Evolutionary conservation across 192 early-diverging fungal species (phyloP).

Genomic region (Backusella westeae): DNA sequence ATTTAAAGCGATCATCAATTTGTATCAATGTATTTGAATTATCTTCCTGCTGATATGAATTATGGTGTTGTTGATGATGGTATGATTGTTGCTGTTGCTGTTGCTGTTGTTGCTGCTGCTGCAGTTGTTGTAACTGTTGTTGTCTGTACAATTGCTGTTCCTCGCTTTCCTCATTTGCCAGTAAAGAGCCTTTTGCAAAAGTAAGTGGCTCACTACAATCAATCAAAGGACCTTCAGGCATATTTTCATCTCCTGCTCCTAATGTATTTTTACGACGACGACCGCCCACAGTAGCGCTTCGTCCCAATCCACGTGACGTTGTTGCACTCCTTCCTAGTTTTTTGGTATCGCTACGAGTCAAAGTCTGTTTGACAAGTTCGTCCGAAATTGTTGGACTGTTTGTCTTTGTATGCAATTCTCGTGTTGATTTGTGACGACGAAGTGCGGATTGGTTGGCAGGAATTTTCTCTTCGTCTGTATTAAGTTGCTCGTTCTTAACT

Average conservation of each 20-base stretch:
- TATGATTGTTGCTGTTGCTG: background rate
- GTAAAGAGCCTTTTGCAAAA: constrained; percentile 22
- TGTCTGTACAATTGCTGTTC: background rate
- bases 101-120: background rate
- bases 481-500: background rate
- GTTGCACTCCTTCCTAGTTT: constrained; percentile 7
- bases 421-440: constrained; percentile 12
- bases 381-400: background rate
- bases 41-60: background rate
- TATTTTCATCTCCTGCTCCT: background rate
- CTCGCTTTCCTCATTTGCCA: constrained; percentile 10
- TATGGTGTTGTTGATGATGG: background rate
- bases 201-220: constrained; percentile 15
- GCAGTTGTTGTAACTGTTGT: constrained; percentile 1
- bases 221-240: constrained; percentile 8
- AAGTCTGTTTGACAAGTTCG: background rate
- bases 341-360: background rate
- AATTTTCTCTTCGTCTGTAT: background rate
- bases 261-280: background rate
- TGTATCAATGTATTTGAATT: constrained; percentile 19
- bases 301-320: background rate
- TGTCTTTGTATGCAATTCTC: background rate
- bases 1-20: constrained; percentile 18
- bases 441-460: background rate
- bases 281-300: background rate